A percentile compares a stretch with the other conserved stretches of the same genome.
Conservation (phyloP, 2,329 filamentous ascomycete species). For the Aspergillus sp. region DNA sequence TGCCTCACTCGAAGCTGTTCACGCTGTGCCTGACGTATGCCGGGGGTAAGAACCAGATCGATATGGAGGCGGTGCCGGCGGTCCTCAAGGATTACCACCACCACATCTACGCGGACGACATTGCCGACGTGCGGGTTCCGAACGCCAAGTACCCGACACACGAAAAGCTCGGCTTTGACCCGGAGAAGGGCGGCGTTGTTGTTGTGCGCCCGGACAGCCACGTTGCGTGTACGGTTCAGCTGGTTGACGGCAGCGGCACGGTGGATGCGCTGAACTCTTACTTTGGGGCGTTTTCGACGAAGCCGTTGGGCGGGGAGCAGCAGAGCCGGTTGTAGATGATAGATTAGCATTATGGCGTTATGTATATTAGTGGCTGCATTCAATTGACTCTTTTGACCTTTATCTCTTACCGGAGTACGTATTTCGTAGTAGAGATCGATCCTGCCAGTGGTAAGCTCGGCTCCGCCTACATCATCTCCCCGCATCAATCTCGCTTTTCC, state of each 20-base stretch:
- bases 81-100: constrained; percentile 66
- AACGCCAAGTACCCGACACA: constrained; percentile 66
- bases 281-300: constrained; percentile 63
- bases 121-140: constrained; percentile 61
- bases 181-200: constrained; percentile 66
- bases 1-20: constrained; percentile 76
- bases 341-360: neutral
- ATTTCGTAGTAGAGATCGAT: too few species aligned
- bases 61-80: constrained; percentile 63
- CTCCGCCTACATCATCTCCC: neutral
- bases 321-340: constrained; percentile 24
- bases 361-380: neutral
- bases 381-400: constrained; percentile 4
- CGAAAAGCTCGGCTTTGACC: constrained; percentile 72
- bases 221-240: constrained; percentile 62
- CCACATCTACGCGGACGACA: constrained; percentile 79
- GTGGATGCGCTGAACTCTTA: constrained; percentile 75
- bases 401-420: neutral
- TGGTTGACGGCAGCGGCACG: constrained; percentile 69
- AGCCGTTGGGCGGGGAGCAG: constrained; percentile 33
- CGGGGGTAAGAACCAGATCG: constrained; percentile 56
- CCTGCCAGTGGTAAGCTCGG: too few species aligned
- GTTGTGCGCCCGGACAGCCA: constrained; percentile 84
- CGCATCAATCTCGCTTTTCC: neutral
- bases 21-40: constrained; percentile 70